Percentiles rank a stretch among this genome's conserved stretches.
phyloP scores from a whole-genome alignment of 208 protist species.

The Crithidia expoeki region DNA sequence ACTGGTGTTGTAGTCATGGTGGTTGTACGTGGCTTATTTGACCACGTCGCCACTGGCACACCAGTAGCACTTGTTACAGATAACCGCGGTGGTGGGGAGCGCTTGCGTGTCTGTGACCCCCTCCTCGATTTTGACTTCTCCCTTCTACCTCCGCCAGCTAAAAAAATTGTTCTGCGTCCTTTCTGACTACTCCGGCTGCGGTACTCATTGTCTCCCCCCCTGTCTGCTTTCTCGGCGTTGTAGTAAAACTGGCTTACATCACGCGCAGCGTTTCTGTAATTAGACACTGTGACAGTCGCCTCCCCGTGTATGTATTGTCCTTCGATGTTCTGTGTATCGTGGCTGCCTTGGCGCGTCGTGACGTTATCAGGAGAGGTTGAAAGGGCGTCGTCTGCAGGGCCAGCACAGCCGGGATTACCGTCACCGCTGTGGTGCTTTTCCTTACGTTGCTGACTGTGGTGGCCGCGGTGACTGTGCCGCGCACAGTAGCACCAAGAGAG shows the following conservation, averaged over 20 bases:
- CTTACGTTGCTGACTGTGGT: not conserved
- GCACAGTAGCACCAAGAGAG: slow-evolving; percentile 21
- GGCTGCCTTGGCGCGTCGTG: slow-evolving; percentile 3
- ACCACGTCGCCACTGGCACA: not conserved
- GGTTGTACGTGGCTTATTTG: slow-evolving; percentile 8
- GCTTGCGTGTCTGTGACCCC: not conserved
- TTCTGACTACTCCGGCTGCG: not conserved
- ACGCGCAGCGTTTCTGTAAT: not conserved
- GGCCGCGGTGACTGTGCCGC: not conserved
- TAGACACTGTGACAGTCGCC: slow-evolving; percentile 3
- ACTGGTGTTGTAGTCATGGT: not conserved
- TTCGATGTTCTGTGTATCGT: too few species aligned
- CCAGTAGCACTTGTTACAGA: not conserved
- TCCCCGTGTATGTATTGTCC: not conserved
- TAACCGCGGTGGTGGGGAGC: not conserved
- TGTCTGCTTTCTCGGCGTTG: not conserved
- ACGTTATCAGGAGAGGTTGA: slow-evolving; percentile 12
- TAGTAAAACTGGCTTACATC: not conserved
- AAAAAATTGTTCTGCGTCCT: not conserved
- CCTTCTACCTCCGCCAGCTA: not conserved
- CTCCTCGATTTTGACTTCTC: not conserved
- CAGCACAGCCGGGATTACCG: not conserved
- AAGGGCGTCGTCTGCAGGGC: not conserved
- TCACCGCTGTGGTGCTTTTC: not conserved
- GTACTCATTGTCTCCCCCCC: not conserved